Base-by-base conservation (phyloP, 768 basidiomycete genomes). In the Boletus sensibilis region DNA sequence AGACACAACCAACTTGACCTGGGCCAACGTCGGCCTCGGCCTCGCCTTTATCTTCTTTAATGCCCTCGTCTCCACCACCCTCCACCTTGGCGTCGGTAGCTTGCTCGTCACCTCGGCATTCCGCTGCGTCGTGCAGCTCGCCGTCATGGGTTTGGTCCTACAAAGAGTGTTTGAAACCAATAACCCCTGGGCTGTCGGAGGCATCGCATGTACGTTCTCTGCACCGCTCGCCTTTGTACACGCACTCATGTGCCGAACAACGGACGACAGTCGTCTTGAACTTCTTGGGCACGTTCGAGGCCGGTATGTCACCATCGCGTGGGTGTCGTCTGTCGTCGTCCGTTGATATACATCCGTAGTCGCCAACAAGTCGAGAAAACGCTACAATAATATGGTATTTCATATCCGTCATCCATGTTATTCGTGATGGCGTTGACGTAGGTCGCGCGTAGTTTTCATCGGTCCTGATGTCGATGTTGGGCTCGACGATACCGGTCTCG, bases 401-500 rank as follows among this genome's bases (percentile, higher is more conserved):
- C 16, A 31, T n/a, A 33, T 41, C 11, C 35, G 14, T 25, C 20
- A 6, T 8, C n/a, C 21, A 1, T 20, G 12, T 4, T 37, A 13
- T 21, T 40, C 44, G n/a, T 5, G 21, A 11, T 39, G 43, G 10
- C n/a, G 39, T 25, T 72, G 42, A 72, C 31, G 12, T 29, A 12
- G 14, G 8, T 40, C 27, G 20, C n/a, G 37, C 27, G 20, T 34
- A 67, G 90, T 90, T 92, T 66, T 76, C 81, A 2, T 76, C 82
- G 1, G 82, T 92, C 7, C 72, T 93, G 5, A 52, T 82, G 12
- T 84, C 82, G 0, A 86, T 94, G 84, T 60, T 91, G 10, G 79
- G 78, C n/a, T 87, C 88, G 0, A 91, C 89, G 0, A 82, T 92
- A 33, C 90, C 91, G 0, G 83, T 92, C 25, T 88, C 92, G 1